Conservation (phyloP, 345 rosid species). For the Pseudoturritis turrita region DNA sequence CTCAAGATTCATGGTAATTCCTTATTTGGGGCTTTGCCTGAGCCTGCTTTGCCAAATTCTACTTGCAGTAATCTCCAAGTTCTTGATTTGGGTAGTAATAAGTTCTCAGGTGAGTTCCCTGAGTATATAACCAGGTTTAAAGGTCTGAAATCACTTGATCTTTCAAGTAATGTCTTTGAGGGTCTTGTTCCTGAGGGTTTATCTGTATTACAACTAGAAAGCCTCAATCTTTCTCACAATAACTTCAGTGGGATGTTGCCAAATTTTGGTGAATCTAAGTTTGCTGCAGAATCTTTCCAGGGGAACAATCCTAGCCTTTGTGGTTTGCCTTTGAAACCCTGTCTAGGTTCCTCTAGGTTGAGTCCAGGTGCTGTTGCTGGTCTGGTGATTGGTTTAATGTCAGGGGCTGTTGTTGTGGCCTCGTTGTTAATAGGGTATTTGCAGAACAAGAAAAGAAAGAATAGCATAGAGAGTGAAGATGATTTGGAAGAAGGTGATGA, state of each 20-base stretch:
- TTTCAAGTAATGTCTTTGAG: constrained; percentile 61
- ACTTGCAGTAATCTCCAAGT: constrained; percentile 59
- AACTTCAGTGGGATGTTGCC: constrained; percentile 85
- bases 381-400: constrained; percentile 85
- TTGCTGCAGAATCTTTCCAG: constrained; percentile 61
- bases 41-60: constrained; percentile 78
- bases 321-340: constrained; percentile 71
- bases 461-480: constrained; percentile 58
- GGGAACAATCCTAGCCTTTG: constrained; percentile 83
- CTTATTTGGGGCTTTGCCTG: constrained; percentile 62
- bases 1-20: constrained; percentile 65
- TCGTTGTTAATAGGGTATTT: constrained; percentile 81
- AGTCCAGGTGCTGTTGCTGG: constrained; percentile 94
- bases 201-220: constrained; percentile 51
- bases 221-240: constrained; percentile 78
- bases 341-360: constrained; percentile 57
- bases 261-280: constrained; percentile 55
- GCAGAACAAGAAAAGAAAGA: constrained; percentile 79
- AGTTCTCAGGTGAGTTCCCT: constrained; percentile 78
- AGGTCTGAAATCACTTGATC: constrained; percentile 73
- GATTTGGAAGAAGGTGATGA: constrained; percentile 65
- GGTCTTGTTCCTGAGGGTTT: constrained; percentile 71
- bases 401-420: constrained; percentile 80
- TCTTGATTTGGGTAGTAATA: constrained; percentile 81
- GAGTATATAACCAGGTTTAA: constrained; percentile 59